A percentile compares a stretch with the other conserved stretches of the same genome.
phyloP scores from a whole-genome alignment of 257 asterid genomes.

The Prunella vulgaris region DNA sequence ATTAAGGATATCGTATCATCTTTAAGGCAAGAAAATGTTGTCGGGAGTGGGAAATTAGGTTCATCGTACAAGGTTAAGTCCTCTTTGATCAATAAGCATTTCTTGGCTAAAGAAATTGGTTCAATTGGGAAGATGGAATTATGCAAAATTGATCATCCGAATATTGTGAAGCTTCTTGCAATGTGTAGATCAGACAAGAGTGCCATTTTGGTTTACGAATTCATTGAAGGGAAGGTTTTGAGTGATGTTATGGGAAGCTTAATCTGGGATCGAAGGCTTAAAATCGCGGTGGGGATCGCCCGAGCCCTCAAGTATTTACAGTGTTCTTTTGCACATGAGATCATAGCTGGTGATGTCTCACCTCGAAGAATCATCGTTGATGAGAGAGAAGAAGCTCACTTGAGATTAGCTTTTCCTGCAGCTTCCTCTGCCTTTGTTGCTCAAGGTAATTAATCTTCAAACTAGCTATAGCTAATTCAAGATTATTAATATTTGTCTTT shows the following conservation, averaged over 20 bases:
- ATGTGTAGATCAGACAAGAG: conserved; percentile 62
- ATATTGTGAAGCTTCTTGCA: conserved; percentile 49
- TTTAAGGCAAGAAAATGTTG: conserved; percentile 44
- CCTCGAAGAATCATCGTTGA: conserved; percentile 44
- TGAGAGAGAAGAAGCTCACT: conserved; percentile 45
- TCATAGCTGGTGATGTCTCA: conserved; percentile 44
- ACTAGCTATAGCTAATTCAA: background rate
- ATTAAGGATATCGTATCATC: conserved; percentile 46
- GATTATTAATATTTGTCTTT: no score
- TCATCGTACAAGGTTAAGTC: conserved; percentile 40
- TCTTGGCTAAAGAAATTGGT: conserved; percentile 39
- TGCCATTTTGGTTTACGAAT: conserved; percentile 55
- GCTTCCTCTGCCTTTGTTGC: conserved; percentile 43
- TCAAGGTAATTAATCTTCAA: conserved; percentile 45
- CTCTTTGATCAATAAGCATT: conserved; percentile 13
- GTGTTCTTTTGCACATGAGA: conserved; percentile 37
- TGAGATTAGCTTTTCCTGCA: conserved; percentile 38
- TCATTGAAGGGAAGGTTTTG: conserved; percentile 51
- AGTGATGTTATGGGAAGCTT: conserved; percentile 38
- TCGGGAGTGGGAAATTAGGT: conserved; percentile 31
- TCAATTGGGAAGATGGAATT: conserved; percentile 23
- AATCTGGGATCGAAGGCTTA: conserved; percentile 53
- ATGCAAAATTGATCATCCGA: conserved; percentile 50
- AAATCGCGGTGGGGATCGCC: conserved; percentile 53
- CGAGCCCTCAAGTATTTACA: conserved; percentile 63